Conservation (phyloP, 164 flowering plant genomes). For the Buxus sempervirens region DNA sequence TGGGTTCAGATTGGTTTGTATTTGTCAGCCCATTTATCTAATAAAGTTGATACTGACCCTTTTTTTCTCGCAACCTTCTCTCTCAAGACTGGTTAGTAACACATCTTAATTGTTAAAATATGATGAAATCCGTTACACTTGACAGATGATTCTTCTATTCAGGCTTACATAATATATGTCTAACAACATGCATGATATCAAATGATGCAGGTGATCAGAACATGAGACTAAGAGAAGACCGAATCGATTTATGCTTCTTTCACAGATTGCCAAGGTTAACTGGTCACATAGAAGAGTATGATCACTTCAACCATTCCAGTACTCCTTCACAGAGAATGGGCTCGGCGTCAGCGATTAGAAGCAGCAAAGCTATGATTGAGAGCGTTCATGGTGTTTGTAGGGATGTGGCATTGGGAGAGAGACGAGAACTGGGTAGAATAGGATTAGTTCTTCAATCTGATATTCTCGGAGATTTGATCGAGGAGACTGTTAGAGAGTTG, state of each 20-base stretch:
- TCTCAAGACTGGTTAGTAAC: too few relatives aligned
- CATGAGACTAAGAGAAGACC: conserved; percentile 21
- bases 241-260: conserved; percentile 14
- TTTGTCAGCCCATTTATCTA: too few relatives aligned
- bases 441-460: conserved; percentile 56
- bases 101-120: too few relatives aligned
- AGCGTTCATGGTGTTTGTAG: conserved; percentile 56
- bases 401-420: conserved; percentile 57
- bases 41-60: too few relatives aligned
- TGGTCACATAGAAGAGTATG: neutral
- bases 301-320: neutral
- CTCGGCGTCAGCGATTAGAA: conserved; percentile 14
- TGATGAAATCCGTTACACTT: too few relatives aligned
- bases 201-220: conserved; percentile 13
- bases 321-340: neutral
- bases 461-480: conserved; percentile 55
- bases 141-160: too few relatives aligned
- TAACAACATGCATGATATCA: neutral
- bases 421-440: conserved; percentile 54
- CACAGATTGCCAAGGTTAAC: conserved; percentile 13
- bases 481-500: conserved; percentile 51
- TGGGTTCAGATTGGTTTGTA: too few relatives aligned
- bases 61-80: too few relatives aligned
- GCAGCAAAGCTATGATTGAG: conserved; percentile 49
- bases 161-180: too few relatives aligned